A percentile compares a stretch with the other conserved stretches of the same genome.
phyloP scores from a whole-genome alignment of 192 early-diverging fungal genomes.

The Backusella westeae region DNA sequence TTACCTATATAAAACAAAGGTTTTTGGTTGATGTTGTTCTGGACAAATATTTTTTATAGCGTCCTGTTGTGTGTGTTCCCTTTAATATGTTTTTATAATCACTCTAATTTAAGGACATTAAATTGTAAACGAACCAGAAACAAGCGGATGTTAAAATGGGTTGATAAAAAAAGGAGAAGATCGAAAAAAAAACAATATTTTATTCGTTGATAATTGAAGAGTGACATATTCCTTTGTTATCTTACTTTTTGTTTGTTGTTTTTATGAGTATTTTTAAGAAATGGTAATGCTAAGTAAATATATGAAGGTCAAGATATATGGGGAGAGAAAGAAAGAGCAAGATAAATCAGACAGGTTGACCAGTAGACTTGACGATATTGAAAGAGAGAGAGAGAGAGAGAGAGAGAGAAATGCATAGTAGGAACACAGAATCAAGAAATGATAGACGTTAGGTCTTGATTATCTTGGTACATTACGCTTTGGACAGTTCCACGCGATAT shows the following conservation, averaged over 20 bases:
- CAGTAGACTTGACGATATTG: neutral
- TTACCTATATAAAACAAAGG: neutral
- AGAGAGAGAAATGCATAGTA: too few relatives aligned
- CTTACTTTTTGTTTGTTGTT: neutral
- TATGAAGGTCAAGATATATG: neutral
- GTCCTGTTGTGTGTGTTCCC: neutral
- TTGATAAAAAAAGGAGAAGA: neutral
- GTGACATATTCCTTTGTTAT: neutral
- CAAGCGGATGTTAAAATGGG: neutral
- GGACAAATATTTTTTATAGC: neutral
- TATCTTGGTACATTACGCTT: slow-evolving; percentile 30
- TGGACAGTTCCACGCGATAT: slow-evolving; percentile 32
- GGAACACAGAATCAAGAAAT: too few relatives aligned
- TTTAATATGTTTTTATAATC: neutral
- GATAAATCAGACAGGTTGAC: neutral
- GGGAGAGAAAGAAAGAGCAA: neutral
- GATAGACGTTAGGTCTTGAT: too few relatives aligned
- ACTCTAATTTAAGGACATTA: neutral
- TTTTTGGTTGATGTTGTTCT: neutral
- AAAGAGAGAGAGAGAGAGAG: too few relatives aligned
- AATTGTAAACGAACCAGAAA: neutral
- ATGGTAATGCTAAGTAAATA: neutral
- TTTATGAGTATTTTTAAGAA: neutral
- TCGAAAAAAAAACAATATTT: neutral
- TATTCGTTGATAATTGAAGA: neutral